phyloP scores from a whole-genome alignment of 768 basidiomycete species.

The Inosperma sp. region DNA sequence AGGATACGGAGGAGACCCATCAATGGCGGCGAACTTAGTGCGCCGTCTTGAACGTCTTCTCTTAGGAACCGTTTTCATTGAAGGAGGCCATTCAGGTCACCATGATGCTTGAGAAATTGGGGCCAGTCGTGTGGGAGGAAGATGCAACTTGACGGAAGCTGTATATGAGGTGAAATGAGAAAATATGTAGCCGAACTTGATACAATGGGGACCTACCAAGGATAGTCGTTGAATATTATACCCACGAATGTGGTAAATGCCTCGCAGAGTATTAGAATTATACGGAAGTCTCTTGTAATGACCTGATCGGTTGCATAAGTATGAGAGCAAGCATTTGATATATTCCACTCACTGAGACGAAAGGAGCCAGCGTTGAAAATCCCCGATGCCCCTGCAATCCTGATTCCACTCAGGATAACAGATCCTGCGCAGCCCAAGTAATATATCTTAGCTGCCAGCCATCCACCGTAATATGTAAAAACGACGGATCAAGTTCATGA shows the following conservation, averaged over 20 bases:
- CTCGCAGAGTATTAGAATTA: constrained; percentile 62
- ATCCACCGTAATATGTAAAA: constrained; percentile 95
- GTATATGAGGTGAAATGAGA: constrained; percentile 15
- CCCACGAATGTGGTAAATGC: constrained; percentile 88
- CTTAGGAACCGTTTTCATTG: constrained; percentile 75
- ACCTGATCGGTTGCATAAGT: constrained; percentile 39
- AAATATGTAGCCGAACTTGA: not conserved
- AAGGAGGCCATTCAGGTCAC: constrained; percentile 61
- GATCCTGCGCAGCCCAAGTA: constrained; percentile 91
- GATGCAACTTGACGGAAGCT: constrained; percentile 62
- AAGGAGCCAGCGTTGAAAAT: constrained; percentile 85
- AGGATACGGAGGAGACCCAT: constrained; percentile 70
- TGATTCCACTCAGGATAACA: constrained; percentile 79
- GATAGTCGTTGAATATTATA: constrained; percentile 78
- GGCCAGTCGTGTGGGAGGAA: constrained; percentile 99
- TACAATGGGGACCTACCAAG: constrained; percentile 56
- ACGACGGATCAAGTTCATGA: too few species aligned
- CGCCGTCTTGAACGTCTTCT: constrained; percentile 59
- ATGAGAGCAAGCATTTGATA: not conserved
- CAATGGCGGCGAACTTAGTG: constrained; percentile 83
- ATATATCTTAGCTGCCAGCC: constrained; percentile 96
- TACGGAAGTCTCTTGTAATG: constrained; percentile 84
- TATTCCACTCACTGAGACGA: constrained; percentile 43
- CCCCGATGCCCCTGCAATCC: constrained; percentile 88
- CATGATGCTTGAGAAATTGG: constrained; percentile 73